These are phyloP conservation scores for Oropetium thomaeum DNA, from an alignment of 176 grass and related monocot genomes.

Conservation along the genomic window DNA sequence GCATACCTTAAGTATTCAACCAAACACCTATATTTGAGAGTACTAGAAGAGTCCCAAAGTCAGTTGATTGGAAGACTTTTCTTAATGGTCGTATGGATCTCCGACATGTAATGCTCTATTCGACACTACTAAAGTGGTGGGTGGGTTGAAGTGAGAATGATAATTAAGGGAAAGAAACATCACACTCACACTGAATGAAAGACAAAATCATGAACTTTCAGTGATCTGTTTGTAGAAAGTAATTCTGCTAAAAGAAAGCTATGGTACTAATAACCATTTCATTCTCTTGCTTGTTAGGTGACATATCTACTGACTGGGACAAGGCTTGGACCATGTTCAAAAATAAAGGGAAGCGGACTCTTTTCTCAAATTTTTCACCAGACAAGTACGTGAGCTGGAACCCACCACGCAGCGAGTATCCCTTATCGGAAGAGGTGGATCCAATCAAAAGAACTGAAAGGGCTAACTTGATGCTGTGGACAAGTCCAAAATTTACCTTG, in stretches of 20 bases:
- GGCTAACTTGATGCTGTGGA: conserved; percentile 82
- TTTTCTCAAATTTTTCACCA: conserved; percentile 75
- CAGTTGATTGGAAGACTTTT: background rate
- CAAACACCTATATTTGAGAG: background rate
- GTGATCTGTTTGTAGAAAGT: background rate
- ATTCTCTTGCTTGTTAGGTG: conserved; percentile 43
- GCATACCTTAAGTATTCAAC: background rate
- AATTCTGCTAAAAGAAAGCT: background rate
- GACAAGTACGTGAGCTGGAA: conserved; percentile 96
- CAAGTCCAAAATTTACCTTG: conserved; percentile 89
- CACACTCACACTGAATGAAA: background rate
- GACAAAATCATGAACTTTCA: background rate
- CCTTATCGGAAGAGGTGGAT: conserved; percentile 86
- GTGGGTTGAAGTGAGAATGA: background rate
- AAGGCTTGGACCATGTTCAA: conserved; percentile 78
- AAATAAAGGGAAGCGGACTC: conserved; percentile 72
- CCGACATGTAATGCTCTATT: background rate
- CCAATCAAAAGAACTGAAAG: conserved; percentile 93
- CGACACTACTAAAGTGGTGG: background rate
- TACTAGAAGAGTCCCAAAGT: background rate
- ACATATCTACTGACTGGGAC: conserved; percentile 84
- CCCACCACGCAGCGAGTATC: conserved; percentile 61
- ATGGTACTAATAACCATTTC: background rate
- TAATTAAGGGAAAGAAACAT: background rate
- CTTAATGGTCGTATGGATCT: background rate